Evolutionary conservation across 2,329 filamentous ascomycete genomes (phyloP).

Genomic region (Diaporthe sp.): DNA sequence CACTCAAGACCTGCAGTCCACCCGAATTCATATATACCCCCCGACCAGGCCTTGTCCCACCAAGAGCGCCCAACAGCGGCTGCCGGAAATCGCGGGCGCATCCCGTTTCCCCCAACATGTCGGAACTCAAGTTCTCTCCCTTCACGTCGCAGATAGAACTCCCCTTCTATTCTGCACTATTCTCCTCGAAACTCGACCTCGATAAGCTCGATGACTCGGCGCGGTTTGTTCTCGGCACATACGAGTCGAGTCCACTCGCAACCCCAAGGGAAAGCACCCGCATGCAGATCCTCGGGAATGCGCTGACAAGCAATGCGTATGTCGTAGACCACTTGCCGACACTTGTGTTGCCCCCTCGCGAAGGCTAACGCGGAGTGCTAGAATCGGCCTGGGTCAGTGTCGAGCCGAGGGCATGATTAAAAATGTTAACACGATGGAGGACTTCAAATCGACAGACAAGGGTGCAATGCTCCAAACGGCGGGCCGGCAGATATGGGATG

Average conservation of each 20-base stretch:
- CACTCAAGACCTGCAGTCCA: neutral
- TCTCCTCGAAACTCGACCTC: conserved; percentile 93
- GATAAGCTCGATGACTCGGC: conserved; percentile 97
- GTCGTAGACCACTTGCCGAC: conserved; percentile 52
- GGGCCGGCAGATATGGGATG: conserved; percentile 93
- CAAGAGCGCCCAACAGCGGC: neutral
- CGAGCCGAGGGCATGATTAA: conserved; percentile 94
- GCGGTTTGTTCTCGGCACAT: conserved; percentile 87
- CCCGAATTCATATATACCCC: neutral
- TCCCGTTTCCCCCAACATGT: conserved; percentile 57
- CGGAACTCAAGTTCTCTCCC: conserved; percentile 79
- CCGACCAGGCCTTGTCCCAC: neutral
- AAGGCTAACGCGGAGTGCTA: conserved; percentile 52
- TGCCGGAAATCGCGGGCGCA: conserved; percentile 3
- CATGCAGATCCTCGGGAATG: conserved; percentile 91
- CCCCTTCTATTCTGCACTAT: conserved; percentile 94
- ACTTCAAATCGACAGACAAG: conserved; percentile 90
- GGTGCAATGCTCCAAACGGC: conserved; percentile 81
- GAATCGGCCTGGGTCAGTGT: conserved; percentile 78
- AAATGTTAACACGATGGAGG: conserved; percentile 96
- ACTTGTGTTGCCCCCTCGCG: neutral
- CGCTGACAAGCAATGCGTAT: conserved; percentile 86
- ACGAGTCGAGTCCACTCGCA: conserved; percentile 83
- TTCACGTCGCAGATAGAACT: conserved; percentile 96
- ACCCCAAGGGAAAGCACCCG: conserved; percentile 82